These are phyloP conservation scores for Populus simonii DNA, from an alignment of 345 rosid species.

Conservation along the genomic window DNA sequence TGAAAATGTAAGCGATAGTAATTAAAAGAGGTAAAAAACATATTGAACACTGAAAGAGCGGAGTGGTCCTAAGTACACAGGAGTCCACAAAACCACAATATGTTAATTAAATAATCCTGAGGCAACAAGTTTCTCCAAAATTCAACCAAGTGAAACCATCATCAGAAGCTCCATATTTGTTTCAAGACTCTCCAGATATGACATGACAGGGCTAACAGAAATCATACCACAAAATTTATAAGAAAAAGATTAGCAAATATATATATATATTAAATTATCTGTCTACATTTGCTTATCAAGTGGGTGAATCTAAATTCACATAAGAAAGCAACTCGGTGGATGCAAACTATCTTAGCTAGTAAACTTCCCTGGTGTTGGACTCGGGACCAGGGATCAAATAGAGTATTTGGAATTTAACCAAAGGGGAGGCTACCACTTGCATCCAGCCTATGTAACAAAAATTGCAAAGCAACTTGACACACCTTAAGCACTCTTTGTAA, in stretches of 20 bases:
- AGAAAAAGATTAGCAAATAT: neutral
- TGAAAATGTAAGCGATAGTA: neutral
- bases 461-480: slow-evolving; percentile 5
- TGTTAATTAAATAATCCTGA: neutral
- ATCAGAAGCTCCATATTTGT: neutral
- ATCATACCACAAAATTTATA: neutral
- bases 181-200: neutral
- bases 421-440: neutral
- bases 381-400: neutral
- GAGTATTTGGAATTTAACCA: neutral
- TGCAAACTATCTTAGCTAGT: neutral
- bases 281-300: neutral
- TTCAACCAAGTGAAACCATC: neutral
- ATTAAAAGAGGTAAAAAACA: neutral
- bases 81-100: neutral
- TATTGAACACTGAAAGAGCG: neutral
- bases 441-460: neutral
- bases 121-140: neutral
- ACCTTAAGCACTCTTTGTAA: slow-evolving; percentile 94
- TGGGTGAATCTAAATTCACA: neutral
- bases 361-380: neutral
- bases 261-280: neutral
- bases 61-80: neutral
- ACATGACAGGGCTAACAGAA: neutral
- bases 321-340: neutral